phyloP scores from a whole-genome alignment of 306 rosid genomes.

The Trifolium repens region DNA sequence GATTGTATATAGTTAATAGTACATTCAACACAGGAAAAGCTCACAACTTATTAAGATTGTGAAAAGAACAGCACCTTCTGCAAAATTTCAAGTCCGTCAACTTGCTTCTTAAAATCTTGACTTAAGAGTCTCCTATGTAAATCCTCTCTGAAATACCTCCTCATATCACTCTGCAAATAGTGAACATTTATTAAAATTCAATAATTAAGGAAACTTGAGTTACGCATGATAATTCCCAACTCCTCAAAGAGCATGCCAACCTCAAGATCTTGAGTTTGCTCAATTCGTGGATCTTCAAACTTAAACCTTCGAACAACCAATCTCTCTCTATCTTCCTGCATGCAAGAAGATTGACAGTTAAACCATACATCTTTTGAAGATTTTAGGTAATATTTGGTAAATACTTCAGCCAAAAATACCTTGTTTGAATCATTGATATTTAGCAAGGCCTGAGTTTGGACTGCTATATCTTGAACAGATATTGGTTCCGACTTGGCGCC shows the following conservation, averaged over 20 bases:
- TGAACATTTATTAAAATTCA: slow-evolving; percentile 34
- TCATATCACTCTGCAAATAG: slow-evolving; percentile 82
- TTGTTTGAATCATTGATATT: slow-evolving; percentile 90
- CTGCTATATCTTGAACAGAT: slow-evolving; percentile 78
- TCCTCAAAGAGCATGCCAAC: slow-evolving; percentile 46
- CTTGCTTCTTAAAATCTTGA: slow-evolving; percentile 95
- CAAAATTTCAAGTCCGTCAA: slow-evolving; percentile 94
- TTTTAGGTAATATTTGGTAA: slow-evolving; percentile 18
- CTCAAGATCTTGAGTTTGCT: slow-evolving; percentile 99
- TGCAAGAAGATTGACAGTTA: slow-evolving; percentile 28
- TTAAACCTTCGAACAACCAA: slow-evolving; percentile 79
- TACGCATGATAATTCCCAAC: slow-evolving; percentile 14
- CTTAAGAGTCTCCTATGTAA: slow-evolving; percentile 90
- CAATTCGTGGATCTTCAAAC: slow-evolving; percentile 93
- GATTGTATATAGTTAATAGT: slow-evolving; percentile 12
- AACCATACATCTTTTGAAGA: slow-evolving; percentile 30
- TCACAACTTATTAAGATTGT: slow-evolving; percentile 9
- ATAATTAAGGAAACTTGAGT: slow-evolving; percentile 29
- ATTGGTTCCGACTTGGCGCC: slow-evolving; percentile 63
- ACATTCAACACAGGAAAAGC: slow-evolving; percentile 25
- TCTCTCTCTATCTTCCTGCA: slow-evolving; percentile 97
- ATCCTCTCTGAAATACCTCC: slow-evolving; percentile 95
- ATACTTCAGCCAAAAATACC: slow-evolving; percentile 55
- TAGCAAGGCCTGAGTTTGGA: slow-evolving; percentile 83
- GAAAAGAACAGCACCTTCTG: slow-evolving; percentile 70